Base-by-base conservation (phyloP, 176 grass and related monocot species). In the Miscanthus lutarioriparius region DNA sequence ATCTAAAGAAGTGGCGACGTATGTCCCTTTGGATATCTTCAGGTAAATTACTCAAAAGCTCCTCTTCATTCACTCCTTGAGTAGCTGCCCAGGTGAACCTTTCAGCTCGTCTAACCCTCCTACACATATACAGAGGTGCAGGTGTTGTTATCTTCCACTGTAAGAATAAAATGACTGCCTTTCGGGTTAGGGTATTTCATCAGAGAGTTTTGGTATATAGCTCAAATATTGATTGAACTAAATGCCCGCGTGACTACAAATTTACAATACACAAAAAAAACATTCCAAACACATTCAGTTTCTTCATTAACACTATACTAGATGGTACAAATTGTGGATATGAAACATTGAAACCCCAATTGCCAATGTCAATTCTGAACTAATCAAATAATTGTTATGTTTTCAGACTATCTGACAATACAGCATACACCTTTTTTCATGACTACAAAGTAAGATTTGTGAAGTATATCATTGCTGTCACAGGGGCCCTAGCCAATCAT, bases 21-120 rank as follows among this genome's bases (percentile, higher is more conserved):
- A 98, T 92, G 56, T 95, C 93, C 84, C 96, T 92, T 87, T 98
- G 96, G 77, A 98, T 93, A 71, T 98, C 96, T 92, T 98, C 96
- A 44, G 96, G 96, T 84, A 98, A 89, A 83, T 98, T 95, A 58
- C 75, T 83, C 66, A 98, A 70, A 76, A 98, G 86, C 63, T 98
- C 80, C 68, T 95, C 93, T 90, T 98, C 96, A 68, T 98, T 92
- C 76, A 94, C 91, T 64, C 96, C 96, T 85, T 85, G 96, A 67
- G 96, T 98, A 64, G 96, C 96, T 61, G 91, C 96, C 96, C 96
- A 95, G 81, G 76, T 95, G 86, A 95, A 95, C 85, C 96, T 93
- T 86, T 98, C 96, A 63, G 96, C 93, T 32, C 82, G 91, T 72
- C 87, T 94, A 66, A 98, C 89, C 86, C 88, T 89, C 91, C 96